Conservation (phyloP, 2,329 filamentous ascomycete genomes). For the Ophiosphaerella herpotricha region DNA sequence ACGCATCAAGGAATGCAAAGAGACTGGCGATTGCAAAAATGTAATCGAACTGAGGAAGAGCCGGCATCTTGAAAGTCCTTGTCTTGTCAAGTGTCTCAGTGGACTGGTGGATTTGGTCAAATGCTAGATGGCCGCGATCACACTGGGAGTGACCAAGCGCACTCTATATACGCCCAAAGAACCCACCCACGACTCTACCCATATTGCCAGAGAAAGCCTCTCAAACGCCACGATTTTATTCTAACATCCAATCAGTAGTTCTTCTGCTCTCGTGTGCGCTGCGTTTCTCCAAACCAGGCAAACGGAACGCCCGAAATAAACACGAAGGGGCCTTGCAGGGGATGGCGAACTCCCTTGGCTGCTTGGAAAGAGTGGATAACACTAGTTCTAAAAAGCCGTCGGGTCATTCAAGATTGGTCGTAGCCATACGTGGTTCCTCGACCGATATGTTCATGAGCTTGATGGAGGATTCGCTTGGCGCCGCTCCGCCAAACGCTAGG, state of each 20-base stretch:
- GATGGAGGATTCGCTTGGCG: slow-evolving; percentile 21
- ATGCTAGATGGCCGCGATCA: slow-evolving; percentile 7
- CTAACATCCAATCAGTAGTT: slow-evolving; percentile 15
- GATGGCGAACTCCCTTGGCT: slow-evolving; percentile 14
- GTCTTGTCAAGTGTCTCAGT: slow-evolving; percentile 9
- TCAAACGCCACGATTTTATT: slow-evolving; percentile 9
- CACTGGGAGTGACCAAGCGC: slow-evolving; percentile 2
- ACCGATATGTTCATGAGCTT: slow-evolving; percentile 10
- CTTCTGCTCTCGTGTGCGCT: slow-evolving; percentile 19
- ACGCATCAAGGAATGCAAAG: slow-evolving; percentile 69
- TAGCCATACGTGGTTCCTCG: slow-evolving; percentile 13
- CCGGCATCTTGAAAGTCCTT: slow-evolving; percentile 29
- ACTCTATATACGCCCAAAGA: slow-evolving; percentile 18
- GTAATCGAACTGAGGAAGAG: slow-evolving; percentile 63
- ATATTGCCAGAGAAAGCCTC: slow-evolving; percentile 1
- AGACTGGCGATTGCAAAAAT: slow-evolving; percentile 67
- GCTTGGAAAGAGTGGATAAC: slow-evolving; percentile 11
- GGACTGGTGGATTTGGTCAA: slow-evolving; percentile 8
- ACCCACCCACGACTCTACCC: slow-evolving; percentile 4
- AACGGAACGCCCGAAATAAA: slow-evolving; percentile 3
- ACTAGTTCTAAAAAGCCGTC: slow-evolving; percentile 4
- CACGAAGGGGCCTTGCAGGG: slow-evolving; percentile 1
- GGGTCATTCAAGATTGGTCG: slow-evolving; percentile 1
- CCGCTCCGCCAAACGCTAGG: slow-evolving; percentile 15
- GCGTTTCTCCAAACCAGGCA: slow-evolving; percentile 4